These are phyloP conservation scores for Vitis labrusca DNA, from an alignment of 164 flowering plant genomes.

Conservation along the genomic window DNA sequence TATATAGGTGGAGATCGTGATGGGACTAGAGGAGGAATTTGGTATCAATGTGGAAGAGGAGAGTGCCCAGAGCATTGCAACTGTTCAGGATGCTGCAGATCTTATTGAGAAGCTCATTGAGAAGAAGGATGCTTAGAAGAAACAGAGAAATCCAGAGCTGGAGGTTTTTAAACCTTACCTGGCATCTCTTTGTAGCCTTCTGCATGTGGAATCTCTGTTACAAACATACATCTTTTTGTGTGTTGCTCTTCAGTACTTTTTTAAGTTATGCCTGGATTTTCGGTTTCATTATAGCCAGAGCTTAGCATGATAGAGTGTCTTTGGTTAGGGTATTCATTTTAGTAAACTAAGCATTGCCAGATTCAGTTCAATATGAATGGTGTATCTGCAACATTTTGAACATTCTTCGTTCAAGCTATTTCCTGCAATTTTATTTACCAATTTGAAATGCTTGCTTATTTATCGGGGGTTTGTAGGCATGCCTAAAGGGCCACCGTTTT, in stretches of 20 bases:
- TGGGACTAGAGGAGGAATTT: slow-evolving; percentile 80
- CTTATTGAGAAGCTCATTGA: slow-evolving; percentile 58
- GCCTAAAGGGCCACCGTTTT: no score
- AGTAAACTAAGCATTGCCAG: no score
- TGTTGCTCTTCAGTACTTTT: no score
- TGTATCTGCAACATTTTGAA: no score
- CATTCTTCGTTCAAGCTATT: no score
- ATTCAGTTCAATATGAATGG: no score
- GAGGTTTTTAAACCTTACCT: background rate
- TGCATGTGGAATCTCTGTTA: background rate
- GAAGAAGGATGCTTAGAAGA: slow-evolving; percentile 22
- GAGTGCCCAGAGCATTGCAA: slow-evolving; percentile 59
- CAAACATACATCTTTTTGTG: background rate
- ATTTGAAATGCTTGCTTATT: no score
- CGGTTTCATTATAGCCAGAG: background rate
- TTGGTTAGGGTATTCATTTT: no score
- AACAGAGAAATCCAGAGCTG: background rate
- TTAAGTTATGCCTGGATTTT: background rate
- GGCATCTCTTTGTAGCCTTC: background rate
- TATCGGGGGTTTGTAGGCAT: no score
- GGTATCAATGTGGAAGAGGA: slow-evolving; percentile 74
- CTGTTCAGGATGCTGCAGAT: slow-evolving; percentile 78
- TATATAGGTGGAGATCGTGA: slow-evolving; percentile 77
- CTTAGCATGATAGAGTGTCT: no score
- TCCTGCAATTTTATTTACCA: no score